Percentiles rank a stretch among this genome's conserved stretches.
Conservation (phyloP, 2,329 filamentous ascomycete genomes). For the Fusarium siculi region DNA sequence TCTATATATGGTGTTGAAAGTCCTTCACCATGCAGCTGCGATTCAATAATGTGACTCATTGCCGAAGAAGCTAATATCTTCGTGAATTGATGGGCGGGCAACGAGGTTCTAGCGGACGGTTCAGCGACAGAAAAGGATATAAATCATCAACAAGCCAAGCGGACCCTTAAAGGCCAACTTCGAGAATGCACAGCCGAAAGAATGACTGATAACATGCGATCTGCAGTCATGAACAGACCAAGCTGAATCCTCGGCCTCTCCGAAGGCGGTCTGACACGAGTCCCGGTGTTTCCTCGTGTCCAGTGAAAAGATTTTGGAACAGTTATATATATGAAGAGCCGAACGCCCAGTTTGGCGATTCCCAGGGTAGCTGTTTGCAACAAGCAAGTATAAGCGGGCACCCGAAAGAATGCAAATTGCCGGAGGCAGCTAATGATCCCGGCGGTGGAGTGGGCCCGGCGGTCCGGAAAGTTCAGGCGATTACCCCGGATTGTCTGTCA, state of each 20-base stretch:
- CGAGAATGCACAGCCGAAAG: background rate
- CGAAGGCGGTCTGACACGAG: background rate
- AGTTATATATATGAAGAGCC: background rate
- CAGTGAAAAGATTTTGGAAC: background rate
- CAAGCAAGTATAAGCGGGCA: background rate
- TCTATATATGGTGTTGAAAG: constrained; percentile 4
- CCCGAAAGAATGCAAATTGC: background rate
- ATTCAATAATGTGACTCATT: constrained; percentile 23
- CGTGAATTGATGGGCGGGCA: background rate
- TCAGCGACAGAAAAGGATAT: background rate
- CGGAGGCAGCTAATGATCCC: background rate
- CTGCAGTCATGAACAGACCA: background rate
- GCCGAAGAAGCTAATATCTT: constrained; percentile 9
- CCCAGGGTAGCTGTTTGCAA: background rate
- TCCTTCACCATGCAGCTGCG: background rate
- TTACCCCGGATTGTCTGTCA: background rate
- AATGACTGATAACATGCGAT: background rate
- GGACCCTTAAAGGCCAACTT: background rate
- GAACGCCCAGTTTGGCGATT: background rate
- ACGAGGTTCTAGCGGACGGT: background rate
- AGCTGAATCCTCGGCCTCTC: constrained; percentile 4
- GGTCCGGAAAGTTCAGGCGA: background rate
- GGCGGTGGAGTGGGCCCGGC: background rate
- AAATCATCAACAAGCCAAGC: background rate
- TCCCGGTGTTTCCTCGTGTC: background rate